Percentiles rank a stretch among this genome's conserved stretches.
phyloP scores from a whole-genome alignment of 495 filamentous ascomycete species.

The Penicillium waksmanii region DNA sequence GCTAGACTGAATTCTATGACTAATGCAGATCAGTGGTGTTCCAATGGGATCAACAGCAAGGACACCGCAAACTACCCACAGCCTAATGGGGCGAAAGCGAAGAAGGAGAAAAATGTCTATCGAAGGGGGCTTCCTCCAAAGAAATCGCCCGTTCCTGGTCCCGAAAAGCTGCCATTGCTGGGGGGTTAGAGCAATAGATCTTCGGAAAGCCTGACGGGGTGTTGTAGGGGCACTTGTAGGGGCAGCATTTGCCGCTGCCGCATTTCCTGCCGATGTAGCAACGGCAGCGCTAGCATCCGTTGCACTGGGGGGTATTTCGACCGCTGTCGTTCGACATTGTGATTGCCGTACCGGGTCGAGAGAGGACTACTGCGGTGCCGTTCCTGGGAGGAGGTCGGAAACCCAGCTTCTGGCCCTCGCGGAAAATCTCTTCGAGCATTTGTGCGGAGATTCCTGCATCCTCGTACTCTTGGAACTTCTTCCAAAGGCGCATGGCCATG shows the following conservation, averaged over 20 bases:
- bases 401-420: slow-evolving; percentile 66
- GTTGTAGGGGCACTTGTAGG: slow-evolving; percentile 46
- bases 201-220: slow-evolving; percentile 49
- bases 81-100: slow-evolving; percentile 1
- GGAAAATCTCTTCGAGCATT: slow-evolving; percentile 83
- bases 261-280: slow-evolving; percentile 9
- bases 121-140: slow-evolving; percentile 49
- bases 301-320: slow-evolving; percentile 48
- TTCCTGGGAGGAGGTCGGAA: slow-evolving; percentile 71
- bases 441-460: slow-evolving; percentile 76
- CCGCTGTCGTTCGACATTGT: slow-evolving; percentile 49
- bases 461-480: slow-evolving; percentile 85
- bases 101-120: slow-evolving; percentile 19
- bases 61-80: background rate
- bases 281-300: slow-evolving; percentile 31
- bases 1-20: slow-evolving; percentile 1
- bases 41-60: background rate
- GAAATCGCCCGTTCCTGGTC: slow-evolving; percentile 45
- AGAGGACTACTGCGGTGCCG: slow-evolving; percentile 37
- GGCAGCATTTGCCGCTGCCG: slow-evolving; percentile 10
- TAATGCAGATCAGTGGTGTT: background rate
- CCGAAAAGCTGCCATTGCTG: slow-evolving; percentile 50
- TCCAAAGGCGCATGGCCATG: slow-evolving; percentile 86
- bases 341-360: slow-evolving; percentile 49
- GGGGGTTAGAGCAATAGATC: slow-evolving; percentile 52